Base-by-base conservation (phyloP, 495 filamentous ascomycete species). In the Aspergillus funiculosus region DNA sequence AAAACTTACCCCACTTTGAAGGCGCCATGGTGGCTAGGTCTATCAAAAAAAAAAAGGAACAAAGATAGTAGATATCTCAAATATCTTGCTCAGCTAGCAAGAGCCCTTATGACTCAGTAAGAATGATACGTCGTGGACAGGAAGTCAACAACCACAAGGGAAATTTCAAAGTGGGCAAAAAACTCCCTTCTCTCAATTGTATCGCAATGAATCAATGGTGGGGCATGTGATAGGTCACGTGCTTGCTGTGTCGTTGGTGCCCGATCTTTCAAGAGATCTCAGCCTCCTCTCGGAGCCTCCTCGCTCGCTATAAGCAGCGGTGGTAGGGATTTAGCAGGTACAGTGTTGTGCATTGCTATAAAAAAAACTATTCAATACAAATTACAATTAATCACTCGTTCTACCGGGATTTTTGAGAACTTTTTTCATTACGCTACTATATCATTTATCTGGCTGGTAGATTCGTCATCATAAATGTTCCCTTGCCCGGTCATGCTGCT, bases 1-100 rank as follows among this genome's bases (percentile, higher is more conserved):
- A 27, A 48, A 51, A 68, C 70, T 52, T 69, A 74, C 71, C 71
- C 71, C 71, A 74, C 68, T 72, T 72, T 35, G 66, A 69, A 58
- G 71, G 71, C 26, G 71, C 55, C 71, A 74, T 74, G 53, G 52
- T 58, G 50, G 43, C 42, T 48, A 46, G 40, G 47, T 46, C 52
- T 37, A 42, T 36, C 19, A 43, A 53, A 32, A 36, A 7, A 48
- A 40, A 46, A 24, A 17, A 52, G 29, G 39, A 56, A 47, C 45
- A 13, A 22, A 14, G 10, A 34, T 17, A 39, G 15, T 22, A 39
- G 39, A 39, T 4, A 10, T 10, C 7, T 34, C 18, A 9, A 10
- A 17, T 30, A 25, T 32, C 31, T 44, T 19, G 47, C 18, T 26
- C 14, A 6, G 14, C 14, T 28, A 36, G 39, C 14, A 7, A 13